Evolutionary conservation across 106 monocot genomes (phyloP).

Genomic region (Allium cepa): DNA sequence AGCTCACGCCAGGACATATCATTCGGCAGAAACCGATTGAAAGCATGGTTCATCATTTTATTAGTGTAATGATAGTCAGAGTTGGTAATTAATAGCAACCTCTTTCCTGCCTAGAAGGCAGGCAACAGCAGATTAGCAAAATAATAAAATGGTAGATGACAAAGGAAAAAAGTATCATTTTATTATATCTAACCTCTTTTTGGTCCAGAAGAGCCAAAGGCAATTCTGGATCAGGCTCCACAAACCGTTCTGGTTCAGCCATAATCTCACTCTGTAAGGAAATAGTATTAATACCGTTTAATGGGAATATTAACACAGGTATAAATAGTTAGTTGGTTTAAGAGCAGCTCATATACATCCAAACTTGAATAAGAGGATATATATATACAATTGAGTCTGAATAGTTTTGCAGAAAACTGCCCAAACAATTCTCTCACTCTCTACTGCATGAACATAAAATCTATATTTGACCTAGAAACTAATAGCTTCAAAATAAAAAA

Average conservation of each 20-base stretch:
- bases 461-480: not conserved
- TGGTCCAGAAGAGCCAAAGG: conserved; percentile 96
- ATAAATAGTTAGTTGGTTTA: too few relatives aligned
- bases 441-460: not conserved
- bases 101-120: conserved; percentile 75
- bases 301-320: too few relatives aligned
- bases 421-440: not conserved
- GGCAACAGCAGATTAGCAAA: conserved; percentile 1
- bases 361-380: too few relatives aligned
- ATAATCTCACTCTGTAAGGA: conserved; percentile 81
- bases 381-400: too few relatives aligned
- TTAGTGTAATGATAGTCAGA: conserved; percentile 98
- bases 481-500: too few relatives aligned
- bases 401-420: not conserved
- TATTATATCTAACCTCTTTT: conserved; percentile 53
- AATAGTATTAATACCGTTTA: too few relatives aligned
- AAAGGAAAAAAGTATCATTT: not conserved
- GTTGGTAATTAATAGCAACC: conserved; percentile 79
- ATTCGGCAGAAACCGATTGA: conserved; percentile 93
- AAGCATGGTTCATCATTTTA: conserved; percentile 98
- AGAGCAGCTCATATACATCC: too few relatives aligned
- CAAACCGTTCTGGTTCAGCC: conserved; percentile 82
- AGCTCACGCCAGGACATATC: conserved; percentile 93
- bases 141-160: conserved; percentile 1
- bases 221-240: conserved; percentile 90